These are phyloP conservation scores for Agarophyton chilense DNA, from an alignment of 23 red algal genomes.

Conservation along the genomic window DNA sequence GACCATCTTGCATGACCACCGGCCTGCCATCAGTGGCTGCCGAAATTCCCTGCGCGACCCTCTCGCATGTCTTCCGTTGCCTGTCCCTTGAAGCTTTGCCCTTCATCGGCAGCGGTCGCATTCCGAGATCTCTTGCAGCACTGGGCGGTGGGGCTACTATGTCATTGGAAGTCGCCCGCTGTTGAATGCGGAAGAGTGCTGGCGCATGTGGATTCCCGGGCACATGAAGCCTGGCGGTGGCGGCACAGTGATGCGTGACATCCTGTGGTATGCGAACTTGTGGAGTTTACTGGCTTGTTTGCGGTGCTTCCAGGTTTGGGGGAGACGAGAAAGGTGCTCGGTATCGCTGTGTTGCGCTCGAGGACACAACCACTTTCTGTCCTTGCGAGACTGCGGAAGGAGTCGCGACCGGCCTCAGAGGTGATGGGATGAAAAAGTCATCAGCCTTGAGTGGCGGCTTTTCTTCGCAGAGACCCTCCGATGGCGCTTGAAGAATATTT, in stretches of 20 bases:
- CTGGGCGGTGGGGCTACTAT: neutral
- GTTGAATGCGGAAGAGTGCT: neutral
- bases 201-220: neutral
- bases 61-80: neutral
- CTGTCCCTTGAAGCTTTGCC: neutral
- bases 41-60: neutral
- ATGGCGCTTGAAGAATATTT: neutral
- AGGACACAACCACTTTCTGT: neutral
- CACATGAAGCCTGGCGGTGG: neutral
- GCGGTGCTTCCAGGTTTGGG: neutral
- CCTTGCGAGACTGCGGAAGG: neutral
- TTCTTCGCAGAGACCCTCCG: neutral
- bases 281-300: neutral
- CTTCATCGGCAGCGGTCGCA: neutral
- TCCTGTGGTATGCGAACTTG: neutral
- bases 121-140: neutral
- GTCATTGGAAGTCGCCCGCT: neutral
- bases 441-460: neutral
- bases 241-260: neutral
- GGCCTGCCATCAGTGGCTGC: neutral
- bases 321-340: neutral
- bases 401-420: neutral
- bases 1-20: conserved; percentile 6
- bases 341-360: neutral
- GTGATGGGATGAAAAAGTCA: neutral